These are phyloP conservation scores for Aureobasidium melanogenum DNA, from an alignment of 2,329 filamentous ascomycete species.

Conservation along the genomic window DNA sequence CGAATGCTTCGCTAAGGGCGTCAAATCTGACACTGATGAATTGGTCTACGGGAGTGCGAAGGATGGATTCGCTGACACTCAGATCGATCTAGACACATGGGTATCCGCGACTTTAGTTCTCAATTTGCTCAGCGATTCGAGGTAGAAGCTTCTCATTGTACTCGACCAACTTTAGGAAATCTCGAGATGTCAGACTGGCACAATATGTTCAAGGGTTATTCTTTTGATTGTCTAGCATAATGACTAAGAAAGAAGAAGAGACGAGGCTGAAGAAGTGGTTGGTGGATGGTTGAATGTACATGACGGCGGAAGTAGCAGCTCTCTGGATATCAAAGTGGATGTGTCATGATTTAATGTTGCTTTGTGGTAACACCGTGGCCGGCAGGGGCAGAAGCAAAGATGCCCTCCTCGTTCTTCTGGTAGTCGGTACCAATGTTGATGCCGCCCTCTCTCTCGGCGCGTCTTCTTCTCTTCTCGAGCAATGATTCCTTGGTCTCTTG, in stretches of 20 bases:
- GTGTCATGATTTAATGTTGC: neutral
- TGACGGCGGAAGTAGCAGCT: neutral
- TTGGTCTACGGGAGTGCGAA: too few relatives aligned
- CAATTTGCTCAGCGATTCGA: too few relatives aligned
- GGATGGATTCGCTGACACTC: too few relatives aligned
- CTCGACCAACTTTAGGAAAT: neutral
- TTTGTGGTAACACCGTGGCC: neutral
- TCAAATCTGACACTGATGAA: too few relatives aligned
- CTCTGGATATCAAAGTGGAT: neutral
- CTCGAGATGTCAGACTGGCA: too few relatives aligned
- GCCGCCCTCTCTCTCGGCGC: constrained; percentile 54
- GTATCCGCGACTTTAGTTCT: too few relatives aligned
- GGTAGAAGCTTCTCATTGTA: neutral
- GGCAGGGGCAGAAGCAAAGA: constrained; percentile 16
- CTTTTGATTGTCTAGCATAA: neutral
- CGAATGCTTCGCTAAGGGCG: too few relatives aligned
- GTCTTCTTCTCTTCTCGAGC: constrained; percentile 80
- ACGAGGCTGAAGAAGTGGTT: neutral
- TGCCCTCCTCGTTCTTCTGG: constrained; percentile 26
- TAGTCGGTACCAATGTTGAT: constrained; percentile 21
- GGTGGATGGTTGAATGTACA: neutral
- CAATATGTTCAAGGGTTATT: neutral
- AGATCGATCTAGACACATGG: too few relatives aligned
- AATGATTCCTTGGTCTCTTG: constrained; percentile 69
- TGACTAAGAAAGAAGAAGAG: neutral